phyloP scores from a whole-genome alignment of 129 eudicot species.

The Gnaphalium uliginosum region DNA sequence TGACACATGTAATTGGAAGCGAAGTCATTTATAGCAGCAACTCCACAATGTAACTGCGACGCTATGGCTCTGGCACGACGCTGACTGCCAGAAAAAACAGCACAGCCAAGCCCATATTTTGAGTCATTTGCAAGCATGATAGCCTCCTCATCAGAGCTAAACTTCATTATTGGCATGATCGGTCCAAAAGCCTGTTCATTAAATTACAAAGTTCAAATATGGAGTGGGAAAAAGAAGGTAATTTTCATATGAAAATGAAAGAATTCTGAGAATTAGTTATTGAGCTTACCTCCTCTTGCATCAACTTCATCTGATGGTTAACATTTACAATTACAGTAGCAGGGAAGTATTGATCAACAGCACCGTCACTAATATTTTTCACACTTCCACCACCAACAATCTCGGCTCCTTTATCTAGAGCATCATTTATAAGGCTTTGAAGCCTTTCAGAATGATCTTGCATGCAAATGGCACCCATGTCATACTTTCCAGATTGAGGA shows the following conservation, averaged over 20 bases:
- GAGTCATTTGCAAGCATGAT: constrained; percentile 94
- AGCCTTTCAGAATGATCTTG: constrained; percentile 97
- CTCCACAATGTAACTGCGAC: constrained; percentile 83
- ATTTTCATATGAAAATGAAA: not conserved
- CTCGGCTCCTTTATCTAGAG: constrained; percentile 94
- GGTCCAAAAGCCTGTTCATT: constrained; percentile 95
- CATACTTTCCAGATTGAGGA: constrained; percentile 84
- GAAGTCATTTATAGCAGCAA: constrained; percentile 93
- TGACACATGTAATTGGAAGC: constrained; percentile 97
- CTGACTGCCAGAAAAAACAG: constrained; percentile 97
- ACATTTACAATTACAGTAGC: constrained; percentile 94
- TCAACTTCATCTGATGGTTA: constrained; percentile 87
- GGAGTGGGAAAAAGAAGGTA: not conserved
- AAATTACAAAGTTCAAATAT: not conserved
- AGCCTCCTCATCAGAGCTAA: constrained; percentile 85
- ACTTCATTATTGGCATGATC: constrained; percentile 95
- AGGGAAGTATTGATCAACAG: constrained; percentile 97
- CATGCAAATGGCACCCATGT: constrained; percentile 99
- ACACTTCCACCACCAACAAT: constrained; percentile 87
- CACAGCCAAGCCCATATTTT: constrained; percentile 97
- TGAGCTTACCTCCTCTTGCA: constrained; percentile 89
- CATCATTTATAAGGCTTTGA: constrained; percentile 87
- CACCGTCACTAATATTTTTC: constrained; percentile 90
- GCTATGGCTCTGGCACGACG: constrained; percentile 76
- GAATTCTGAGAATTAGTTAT: not conserved